Base-by-base conservation (phyloP, 192 early-diverging fungal genomes). In the Coemansia sp. region DNA sequence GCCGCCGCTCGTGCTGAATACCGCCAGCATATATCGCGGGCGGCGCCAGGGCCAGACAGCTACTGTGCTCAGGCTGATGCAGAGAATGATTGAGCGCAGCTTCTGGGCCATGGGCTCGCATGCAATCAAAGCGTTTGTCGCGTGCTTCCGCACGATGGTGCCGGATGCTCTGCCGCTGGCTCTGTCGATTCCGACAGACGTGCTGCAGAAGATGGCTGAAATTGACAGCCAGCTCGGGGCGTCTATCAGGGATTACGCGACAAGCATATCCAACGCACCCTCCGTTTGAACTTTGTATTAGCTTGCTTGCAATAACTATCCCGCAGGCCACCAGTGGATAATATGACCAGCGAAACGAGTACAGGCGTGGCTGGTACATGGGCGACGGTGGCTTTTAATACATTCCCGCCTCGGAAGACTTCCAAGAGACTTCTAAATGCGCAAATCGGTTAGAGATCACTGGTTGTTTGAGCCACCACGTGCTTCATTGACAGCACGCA, bases 101-200 rank as follows among this genome's bases (percentile, higher is more conserved):
- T 65, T 72, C 32, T 79, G 76, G 76, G 46, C 68, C 6, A 61
- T 69, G 69, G 43, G 43, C 19, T 58, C 46, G 5, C 6, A 10
- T 10, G 53, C 71, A 52, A 19, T 55, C 2, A 11, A 63, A 12
- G 58, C 60, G 19, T 67, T 78, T 53, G 54, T 60, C 5, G 22
- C 21, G 5, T 51, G 60, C 45, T 67, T 70, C 49, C 14, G 28
- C 0, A 35, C 23, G 7, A 53, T 78, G 60, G 58, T 51, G 29
- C 75, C 75, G 1, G 75, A 64, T 25, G 60, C 69, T 16, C 59
- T 78, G 28, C 38, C 60, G 12, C 33, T 71, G 48, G 59, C 68
- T 29, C 65, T 64, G 43, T 46, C 29, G 14, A 60, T 78, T 43
- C 75, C 75, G 4, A 14, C 48, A 5, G 62, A 71, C 7, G 44